Evolutionary conservation across 257 asterid genomes (phyloP).

Genomic region (Solanum infundibuliforme): DNA sequence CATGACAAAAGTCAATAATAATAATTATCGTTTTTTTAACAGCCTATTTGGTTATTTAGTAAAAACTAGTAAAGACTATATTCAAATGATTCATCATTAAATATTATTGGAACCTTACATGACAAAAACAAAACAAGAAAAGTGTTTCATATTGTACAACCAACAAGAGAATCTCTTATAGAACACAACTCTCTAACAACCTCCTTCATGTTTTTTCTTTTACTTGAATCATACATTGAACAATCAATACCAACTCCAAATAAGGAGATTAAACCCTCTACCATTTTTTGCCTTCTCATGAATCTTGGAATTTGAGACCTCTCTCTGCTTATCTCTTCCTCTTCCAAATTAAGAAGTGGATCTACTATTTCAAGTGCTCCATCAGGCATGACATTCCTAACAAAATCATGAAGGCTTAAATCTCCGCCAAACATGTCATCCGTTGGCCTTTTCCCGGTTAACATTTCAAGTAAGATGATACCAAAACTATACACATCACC

Average conservation of each 20-base stretch:
- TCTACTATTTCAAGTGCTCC: constrained; percentile 2
- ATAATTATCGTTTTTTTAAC: no score
- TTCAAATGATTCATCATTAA: not conserved
- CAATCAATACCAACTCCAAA: constrained; percentile 5
- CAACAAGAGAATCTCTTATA: not conserved
- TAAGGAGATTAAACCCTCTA: not conserved
- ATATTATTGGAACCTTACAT: not conserved
- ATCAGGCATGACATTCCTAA: not conserved
- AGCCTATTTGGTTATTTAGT: no score
- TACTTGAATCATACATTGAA: not conserved
- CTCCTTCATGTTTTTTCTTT: constrained; percentile 3
- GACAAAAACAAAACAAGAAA: not conserved
- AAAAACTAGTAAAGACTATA: no score
- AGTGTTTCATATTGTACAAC: not conserved
- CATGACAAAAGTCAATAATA: no score
- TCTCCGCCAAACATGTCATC: not conserved
- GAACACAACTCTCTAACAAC: not conserved
- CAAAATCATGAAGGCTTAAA: constrained; percentile 4
- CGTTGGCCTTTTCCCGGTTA: constrained; percentile 6
- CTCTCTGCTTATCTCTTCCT: not conserved
- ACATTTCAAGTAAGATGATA: constrained; percentile 18
- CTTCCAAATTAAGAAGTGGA: not conserved
- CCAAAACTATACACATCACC: not conserved
- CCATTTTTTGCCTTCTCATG: not conserved
- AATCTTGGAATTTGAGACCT: not conserved